phyloP scores from a whole-genome alignment of 345 rosid species.

The Moricandia arvensis region DNA sequence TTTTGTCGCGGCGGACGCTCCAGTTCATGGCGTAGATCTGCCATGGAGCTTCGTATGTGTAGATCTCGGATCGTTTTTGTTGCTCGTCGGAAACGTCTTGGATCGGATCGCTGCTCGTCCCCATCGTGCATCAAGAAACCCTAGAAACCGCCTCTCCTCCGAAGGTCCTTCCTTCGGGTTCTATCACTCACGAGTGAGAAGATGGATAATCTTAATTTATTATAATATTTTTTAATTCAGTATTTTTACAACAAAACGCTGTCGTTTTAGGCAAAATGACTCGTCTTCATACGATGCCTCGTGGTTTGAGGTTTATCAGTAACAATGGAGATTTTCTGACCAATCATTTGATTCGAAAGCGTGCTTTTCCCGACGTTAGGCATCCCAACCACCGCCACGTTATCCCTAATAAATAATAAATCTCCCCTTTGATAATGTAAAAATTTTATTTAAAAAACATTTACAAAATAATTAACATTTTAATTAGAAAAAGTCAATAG shows the following conservation, averaged over 20 bases:
- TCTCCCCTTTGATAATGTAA: too few species aligned
- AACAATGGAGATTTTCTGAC: constrained; percentile 87
- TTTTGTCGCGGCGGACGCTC: constrained; percentile 98
- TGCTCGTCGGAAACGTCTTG: constrained; percentile 88
- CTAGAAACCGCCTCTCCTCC: constrained; percentile 29
- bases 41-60: constrained; percentile 97
- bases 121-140: constrained; percentile 45
- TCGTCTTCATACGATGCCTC: constrained; percentile 59
- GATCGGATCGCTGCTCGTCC: constrained; percentile 68
- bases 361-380: constrained; percentile 99
- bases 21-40: constrained; percentile 99
- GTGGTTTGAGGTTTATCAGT: constrained; percentile 98
- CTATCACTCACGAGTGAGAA: constrained; percentile 26
- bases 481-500: too few species aligned
- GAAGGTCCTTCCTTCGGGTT: not conserved
- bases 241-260: too few species aligned
- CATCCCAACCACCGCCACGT: constrained; percentile 89
- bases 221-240: not conserved
- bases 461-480: too few species aligned
- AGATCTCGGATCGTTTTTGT: constrained; percentile 97
- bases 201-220: constrained; percentile 14
- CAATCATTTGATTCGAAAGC: constrained; percentile 90
- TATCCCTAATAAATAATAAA: too few species aligned
- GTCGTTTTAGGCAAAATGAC: not conserved
- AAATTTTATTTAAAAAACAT: too few species aligned